Evolutionary conservation across 1,284 basidiomycete genomes (phyloP), one percentile per base, ranked within the genome.

Genomic region (Xerocomus cyaneibrunnescens): DNA sequence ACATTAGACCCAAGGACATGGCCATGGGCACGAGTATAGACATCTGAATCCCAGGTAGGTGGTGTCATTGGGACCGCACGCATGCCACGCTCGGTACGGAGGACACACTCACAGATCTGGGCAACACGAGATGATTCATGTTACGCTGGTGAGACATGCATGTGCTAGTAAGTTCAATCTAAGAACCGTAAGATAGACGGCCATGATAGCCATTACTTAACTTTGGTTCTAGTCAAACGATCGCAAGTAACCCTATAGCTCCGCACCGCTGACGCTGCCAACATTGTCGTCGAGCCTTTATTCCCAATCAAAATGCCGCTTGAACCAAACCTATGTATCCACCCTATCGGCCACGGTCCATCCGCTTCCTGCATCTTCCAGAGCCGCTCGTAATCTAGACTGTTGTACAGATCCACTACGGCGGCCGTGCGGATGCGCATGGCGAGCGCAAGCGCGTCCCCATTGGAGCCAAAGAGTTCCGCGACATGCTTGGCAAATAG

Each of bases 101-200:
- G 45, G 54, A 48, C 58, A 62, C 37, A 35, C 1, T n/a, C 56
- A 54, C 17, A 47, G 45, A 25, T 32, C 64, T 7, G 62, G 64
- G 22, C 58, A 57, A 48, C 62, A 69, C 17, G 78, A 76, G 52
- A 69, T 79, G 57, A 81, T 83, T 28, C 79, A 82, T 65, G 73
- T 85, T 17, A 82, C 83, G 31, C 83, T 83, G 51, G 60, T 84
- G 54, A 69, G 70, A 32, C 67, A 66, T 19, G 52, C 37, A 0
- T 32, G n/a, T n/a, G n/a, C n/a, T n/a, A n/a, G n/a, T n/a, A n/a
- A n/a, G n/a, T n/a, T n/a, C n/a, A n/a, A n/a, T n/a, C n/a, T n/a
- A n/a, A n/a, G n/a, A n/a, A n/a, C n/a, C n/a, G n/a, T n/a, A n/a
- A n/a, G n/a, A n/a, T n/a, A n/a, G n/a, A n/a, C n/a, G n/a, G n/a